Evolutionary conservation across 495 filamentous ascomycete species (phyloP).

Genomic region (Penicillium diatomitis): DNA sequence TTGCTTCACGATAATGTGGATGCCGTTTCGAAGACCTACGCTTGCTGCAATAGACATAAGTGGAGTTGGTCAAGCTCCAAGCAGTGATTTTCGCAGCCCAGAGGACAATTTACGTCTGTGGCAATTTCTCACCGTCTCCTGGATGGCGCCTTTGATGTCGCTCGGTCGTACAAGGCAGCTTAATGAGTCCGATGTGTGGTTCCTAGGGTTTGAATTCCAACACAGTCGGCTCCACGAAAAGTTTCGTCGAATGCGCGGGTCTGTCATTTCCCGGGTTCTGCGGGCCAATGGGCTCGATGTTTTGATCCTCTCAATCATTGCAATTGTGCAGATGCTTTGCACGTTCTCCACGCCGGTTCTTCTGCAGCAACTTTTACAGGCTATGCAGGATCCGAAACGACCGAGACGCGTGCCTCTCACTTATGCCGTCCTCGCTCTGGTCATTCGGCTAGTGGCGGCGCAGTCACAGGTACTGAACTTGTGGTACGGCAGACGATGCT

Average conservation of each 20-base stretch:
- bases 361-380: conserved; percentile 59
- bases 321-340: conserved; percentile 50
- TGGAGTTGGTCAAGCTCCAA: conserved; percentile 46
- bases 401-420: conserved; percentile 49
- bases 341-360: conserved; percentile 56
- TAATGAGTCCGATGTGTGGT: conserved; percentile 72
- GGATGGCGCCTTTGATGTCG: conserved; percentile 67
- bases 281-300: conserved; percentile 70
- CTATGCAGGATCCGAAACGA: conserved; percentile 47
- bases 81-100: conserved; percentile 57
- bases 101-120: conserved; percentile 71
- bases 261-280: conserved; percentile 57
- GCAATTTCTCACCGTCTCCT: conserved; percentile 77
- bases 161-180: conserved; percentile 52
- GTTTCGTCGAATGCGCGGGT: conserved; percentile 64
- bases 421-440: conserved; percentile 54
- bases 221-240: conserved; percentile 58
- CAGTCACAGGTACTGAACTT: conserved; percentile 62
- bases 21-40: conserved; percentile 60
- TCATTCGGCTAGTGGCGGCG: conserved; percentile 48
- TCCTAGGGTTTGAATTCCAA: conserved; percentile 65
- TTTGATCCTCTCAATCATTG: conserved; percentile 52
- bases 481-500: conserved; percentile 67
- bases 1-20: conserved; percentile 49
- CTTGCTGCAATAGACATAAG: conserved; percentile 55